These are phyloP conservation scores for Jamesozyma rosinii DNA, from an alignment of 805 yeast species.

Conservation along the genomic window DNA sequence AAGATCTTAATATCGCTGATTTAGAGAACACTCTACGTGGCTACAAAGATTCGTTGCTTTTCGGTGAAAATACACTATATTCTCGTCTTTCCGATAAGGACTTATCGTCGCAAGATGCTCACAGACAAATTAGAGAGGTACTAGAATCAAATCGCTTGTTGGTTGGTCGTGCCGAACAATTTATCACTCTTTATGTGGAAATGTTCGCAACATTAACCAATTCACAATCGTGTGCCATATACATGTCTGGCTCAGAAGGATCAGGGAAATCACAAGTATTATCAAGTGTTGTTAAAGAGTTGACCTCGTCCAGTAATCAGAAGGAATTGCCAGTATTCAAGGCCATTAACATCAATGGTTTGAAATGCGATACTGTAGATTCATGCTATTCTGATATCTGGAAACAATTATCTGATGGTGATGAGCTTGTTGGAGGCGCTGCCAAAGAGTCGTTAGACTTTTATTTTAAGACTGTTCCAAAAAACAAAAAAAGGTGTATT, in stretches of 20 bases:
- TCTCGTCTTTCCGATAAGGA: constrained; percentile 1
- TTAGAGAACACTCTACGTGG: constrained; percentile 30
- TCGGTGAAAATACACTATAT: neutral
- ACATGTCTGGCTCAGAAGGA: constrained; percentile 93
- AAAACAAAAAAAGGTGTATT: constrained; percentile 36
- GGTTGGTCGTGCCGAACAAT: constrained; percentile 40
- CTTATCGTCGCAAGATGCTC: neutral
- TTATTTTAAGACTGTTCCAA: constrained; percentile 42
- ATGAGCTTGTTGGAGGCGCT: constrained; percentile 46
- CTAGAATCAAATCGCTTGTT: neutral
- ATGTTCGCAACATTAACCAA: constrained; percentile 62
- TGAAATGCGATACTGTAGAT: constrained; percentile 66
- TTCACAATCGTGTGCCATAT: constrained; percentile 73
- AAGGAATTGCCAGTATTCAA: constrained; percentile 44
- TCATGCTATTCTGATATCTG: constrained; percentile 74
- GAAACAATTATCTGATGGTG: constrained; percentile 59
- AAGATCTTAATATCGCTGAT: too few relatives aligned
- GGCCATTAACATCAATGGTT: constrained; percentile 79
- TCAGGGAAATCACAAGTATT: constrained; percentile 93
- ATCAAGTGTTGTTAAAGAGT: constrained; percentile 66
- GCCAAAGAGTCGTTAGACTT: constrained; percentile 60
- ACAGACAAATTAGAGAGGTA: neutral
- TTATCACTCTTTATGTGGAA: constrained; percentile 53
- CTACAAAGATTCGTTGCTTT: constrained; percentile 11
- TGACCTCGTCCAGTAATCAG: constrained; percentile 36